These are phyloP conservation scores for Solanum lignicaule DNA, from an alignment of 257 asterid genomes.

Conservation along the genomic window DNA sequence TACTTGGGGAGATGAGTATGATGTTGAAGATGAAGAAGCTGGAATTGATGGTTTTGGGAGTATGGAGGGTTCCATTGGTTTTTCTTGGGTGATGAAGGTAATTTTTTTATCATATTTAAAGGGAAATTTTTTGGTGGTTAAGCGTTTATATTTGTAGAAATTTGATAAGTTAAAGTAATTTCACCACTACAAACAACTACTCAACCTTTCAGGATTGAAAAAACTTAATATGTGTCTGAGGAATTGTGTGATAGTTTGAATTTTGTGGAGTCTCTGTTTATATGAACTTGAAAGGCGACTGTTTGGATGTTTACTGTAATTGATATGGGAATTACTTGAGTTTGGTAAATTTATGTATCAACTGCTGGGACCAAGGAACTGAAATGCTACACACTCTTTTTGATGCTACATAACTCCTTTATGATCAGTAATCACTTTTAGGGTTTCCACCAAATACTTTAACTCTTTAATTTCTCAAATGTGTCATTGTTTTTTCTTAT, in stretches of 20 bases:
- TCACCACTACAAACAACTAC: neutral
- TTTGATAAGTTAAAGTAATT: neutral
- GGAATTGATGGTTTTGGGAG: constrained; percentile 38
- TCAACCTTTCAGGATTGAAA: neutral
- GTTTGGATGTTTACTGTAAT: neutral
- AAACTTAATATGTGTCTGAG: neutral
- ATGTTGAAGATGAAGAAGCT: constrained; percentile 29
- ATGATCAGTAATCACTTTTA: neutral
- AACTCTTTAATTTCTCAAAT: neutral
- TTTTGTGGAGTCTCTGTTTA: neutral
- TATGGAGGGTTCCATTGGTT: constrained; percentile 40
- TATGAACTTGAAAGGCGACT: neutral
- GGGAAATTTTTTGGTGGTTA: neutral
- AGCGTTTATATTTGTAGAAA: neutral
- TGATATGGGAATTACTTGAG: neutral
- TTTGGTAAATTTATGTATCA: neutral
- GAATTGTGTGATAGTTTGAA: neutral
- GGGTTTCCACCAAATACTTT: neutral
- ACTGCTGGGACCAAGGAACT: neutral
- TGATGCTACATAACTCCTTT: neutral
- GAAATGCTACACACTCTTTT: neutral
- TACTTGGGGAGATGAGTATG: constrained; percentile 12
- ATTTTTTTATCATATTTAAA: neutral
- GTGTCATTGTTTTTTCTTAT: neutral
- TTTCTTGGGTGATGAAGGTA: constrained; percentile 50